Evolutionary conservation across 108 stramenopile species (phyloP).

Genomic region (Skeletonema potamos): DNA sequence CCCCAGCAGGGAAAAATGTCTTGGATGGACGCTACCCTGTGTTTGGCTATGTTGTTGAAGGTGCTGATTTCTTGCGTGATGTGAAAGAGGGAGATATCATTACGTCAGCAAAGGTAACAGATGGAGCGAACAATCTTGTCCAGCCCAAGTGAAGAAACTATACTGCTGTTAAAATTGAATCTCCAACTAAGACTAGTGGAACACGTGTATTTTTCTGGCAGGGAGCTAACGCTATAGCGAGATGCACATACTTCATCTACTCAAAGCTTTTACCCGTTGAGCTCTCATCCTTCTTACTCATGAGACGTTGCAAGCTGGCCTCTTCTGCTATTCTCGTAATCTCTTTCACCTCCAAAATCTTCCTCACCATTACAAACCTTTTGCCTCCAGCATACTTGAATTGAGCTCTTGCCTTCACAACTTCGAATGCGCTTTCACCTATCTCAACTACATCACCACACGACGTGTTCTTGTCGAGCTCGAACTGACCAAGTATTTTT

Average conservation of each 20-base stretch:
- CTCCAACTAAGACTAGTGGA: not conserved
- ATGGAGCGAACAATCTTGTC: slow-evolving; percentile 65
- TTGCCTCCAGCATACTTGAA: slow-evolving; percentile 73
- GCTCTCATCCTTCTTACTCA: slow-evolving; percentile 16
- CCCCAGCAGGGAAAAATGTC: slow-evolving; percentile 98
- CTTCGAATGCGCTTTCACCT: slow-evolving; percentile 61
- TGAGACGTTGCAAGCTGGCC: slow-evolving; percentile 21
- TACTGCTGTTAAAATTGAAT: not conserved
- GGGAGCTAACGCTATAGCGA: not conserved
- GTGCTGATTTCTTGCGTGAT: slow-evolving; percentile 88
- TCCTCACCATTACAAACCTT: slow-evolving; percentile 68
- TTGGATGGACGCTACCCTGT: slow-evolving; percentile 92
- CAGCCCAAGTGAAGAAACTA: slow-evolving; percentile 29
- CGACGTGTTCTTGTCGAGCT: slow-evolving; percentile 74
- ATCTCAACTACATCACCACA: slow-evolving; percentile 73
- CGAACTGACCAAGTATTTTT: slow-evolving; percentile 69
- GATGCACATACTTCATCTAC: slow-evolving; percentile 1
- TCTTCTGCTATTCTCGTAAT: slow-evolving; percentile 60
- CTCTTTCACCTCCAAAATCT: slow-evolving; percentile 82
- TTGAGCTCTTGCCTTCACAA: slow-evolving; percentile 45
- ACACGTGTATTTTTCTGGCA: not conserved
- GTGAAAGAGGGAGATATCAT: slow-evolving; percentile 94
- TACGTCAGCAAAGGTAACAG: slow-evolving; percentile 89
- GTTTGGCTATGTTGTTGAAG: slow-evolving; percentile 95
- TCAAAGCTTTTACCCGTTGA: slow-evolving; percentile 18